Conservation (phyloP, 371 early-diverging fungal genomes). For the Rhizopus stolonifer region DNA sequence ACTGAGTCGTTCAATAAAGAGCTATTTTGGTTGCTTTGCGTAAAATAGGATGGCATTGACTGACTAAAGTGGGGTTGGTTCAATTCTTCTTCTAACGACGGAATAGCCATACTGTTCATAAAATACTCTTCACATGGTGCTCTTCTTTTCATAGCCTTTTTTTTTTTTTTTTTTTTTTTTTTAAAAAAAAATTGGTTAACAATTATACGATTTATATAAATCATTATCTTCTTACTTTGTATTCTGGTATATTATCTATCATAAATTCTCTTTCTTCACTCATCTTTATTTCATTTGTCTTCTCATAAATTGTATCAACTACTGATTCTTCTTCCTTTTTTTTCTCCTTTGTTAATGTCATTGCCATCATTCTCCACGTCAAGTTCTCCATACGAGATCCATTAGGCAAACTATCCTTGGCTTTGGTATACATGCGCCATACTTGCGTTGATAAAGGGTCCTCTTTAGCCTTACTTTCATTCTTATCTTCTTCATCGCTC, state of each 20-base stretch:
- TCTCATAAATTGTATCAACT: constrained; percentile 5
- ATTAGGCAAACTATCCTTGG: constrained; percentile 65
- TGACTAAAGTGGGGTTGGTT: constrained; percentile 16
- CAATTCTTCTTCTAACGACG: constrained; percentile 11
- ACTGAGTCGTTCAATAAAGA: background rate
- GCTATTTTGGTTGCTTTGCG: constrained; percentile 2
- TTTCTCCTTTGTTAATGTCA: constrained; percentile 52
- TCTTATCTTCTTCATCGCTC: background rate
- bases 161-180: too few relatives aligned
- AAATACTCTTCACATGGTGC: too few relatives aligned
- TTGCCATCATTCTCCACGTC: constrained; percentile 77
- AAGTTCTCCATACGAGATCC: constrained; percentile 68
- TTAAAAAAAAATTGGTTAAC: background rate
- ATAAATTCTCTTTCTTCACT: too few relatives aligned
- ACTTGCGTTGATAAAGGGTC: constrained; percentile 62
- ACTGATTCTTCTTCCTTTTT: constrained; percentile 11
- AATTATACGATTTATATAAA: too few relatives aligned
- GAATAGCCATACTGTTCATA: constrained; percentile 18
- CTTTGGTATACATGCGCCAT: constrained; percentile 72
- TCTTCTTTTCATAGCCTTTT: too few relatives aligned
- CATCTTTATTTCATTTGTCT: too few relatives aligned
- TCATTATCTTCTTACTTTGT: too few relatives aligned
- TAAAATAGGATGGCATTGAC: constrained; percentile 13
- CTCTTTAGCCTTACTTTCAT: constrained; percentile 28
- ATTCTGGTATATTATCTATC: too few relatives aligned